These are phyloP conservation scores for Lenwebbia sp. DNA, from an alignment of 345 rosid genomes.

Conservation along the genomic window DNA sequence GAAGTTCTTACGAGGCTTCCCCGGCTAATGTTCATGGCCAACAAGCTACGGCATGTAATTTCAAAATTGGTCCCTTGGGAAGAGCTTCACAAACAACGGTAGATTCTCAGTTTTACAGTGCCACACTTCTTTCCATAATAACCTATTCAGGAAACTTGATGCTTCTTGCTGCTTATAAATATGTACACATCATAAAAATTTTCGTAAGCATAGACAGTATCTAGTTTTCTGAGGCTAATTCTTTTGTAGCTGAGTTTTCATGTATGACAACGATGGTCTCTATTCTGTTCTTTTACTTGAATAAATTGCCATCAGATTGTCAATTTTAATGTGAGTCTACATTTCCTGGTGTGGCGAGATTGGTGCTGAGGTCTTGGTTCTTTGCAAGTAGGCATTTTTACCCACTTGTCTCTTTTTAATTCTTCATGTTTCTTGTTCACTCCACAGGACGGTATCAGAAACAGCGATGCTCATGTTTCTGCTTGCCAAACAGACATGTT, in stretches of 20 bases:
- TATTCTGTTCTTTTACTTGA: background rate
- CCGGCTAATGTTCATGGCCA: background rate
- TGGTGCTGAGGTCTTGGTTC: background rate
- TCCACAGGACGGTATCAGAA: background rate
- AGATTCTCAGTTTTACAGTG: background rate
- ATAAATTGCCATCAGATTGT: background rate
- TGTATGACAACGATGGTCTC: background rate
- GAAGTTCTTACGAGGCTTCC: background rate
- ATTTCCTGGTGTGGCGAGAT: background rate
- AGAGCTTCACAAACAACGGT: constrained; percentile 8
- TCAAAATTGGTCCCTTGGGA: background rate
- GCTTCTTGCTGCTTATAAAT: background rate
- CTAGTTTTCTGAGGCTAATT: background rate
- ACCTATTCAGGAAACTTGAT: background rate
- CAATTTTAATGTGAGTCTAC: background rate
- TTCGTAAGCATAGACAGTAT: background rate
- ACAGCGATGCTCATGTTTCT: background rate
- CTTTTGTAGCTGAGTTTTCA: background rate
- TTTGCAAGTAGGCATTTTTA: background rate
- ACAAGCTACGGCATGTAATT: background rate
- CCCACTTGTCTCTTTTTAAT: background rate
- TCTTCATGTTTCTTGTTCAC: background rate
- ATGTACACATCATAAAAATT: background rate
- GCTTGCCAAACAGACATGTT: background rate
- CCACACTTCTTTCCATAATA: background rate